Evolutionary conservation across 352 stramenopile genomes (phyloP), one percentile per base, ranked within the genome.

Genomic region (Peronospora farinosa): DNA sequence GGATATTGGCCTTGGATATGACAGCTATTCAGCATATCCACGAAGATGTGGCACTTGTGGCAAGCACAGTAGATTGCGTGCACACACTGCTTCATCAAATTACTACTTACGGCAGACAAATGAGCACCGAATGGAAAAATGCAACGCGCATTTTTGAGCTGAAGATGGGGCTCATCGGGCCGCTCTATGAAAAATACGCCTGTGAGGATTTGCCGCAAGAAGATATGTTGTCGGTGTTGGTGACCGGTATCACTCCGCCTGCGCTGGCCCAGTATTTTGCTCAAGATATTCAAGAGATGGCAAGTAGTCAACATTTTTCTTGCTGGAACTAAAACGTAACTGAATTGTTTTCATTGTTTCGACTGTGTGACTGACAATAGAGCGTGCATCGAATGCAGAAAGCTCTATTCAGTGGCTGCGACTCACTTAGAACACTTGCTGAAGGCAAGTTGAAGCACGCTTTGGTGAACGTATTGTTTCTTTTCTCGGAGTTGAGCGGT

Each of bases 251-350:
- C 40, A 74, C 71, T 16, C 60, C 74, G 6, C 79, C 79, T 19
- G 76, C 74, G 10, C 53, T 90, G 5, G 72, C 74, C 1, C 79
- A 90, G 45, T 90, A 85, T 39, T 90, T 90, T 55, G 76, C 79
- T 2, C 79, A 90, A 56, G 76, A 90, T 48, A 90, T 90, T 40
- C 76, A 88, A 40, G 79, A 88, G 58, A 83, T 86, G 72, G 78
- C 86, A 53, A 28, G 65, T 57, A n/a, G 16, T 28, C 7, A 31
- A 38, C 16, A n/a, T n/a, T 33, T 3, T 30, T 36, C 32, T 44
- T 31, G n/a, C 17, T 12, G 12, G 1, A 32, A 38, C 31, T 9
- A 17, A 32, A 36, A 6, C 5, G 11, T 32, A 21, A 43, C 40
- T 51, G 28, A 21, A 35, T 35, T 5, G 7, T 16, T 51, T 9